Evolutionary conservation across 345 rosid species (phyloP), one percentile per base, ranked within the genome.

Genomic region (Hypericum androsaemum): DNA sequence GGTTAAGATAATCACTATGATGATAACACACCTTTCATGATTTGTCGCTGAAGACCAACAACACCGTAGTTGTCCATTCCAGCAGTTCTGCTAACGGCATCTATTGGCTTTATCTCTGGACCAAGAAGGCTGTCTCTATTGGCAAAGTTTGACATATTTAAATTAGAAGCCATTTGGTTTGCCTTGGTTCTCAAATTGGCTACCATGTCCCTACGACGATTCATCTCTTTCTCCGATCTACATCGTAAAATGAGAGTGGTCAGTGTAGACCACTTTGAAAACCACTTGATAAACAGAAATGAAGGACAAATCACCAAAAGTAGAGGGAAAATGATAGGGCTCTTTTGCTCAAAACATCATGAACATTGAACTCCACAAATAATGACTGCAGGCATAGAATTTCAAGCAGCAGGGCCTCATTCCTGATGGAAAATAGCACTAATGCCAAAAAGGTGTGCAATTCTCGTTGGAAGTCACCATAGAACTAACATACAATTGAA

Each of bases 201-300:
- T 50, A 80, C 69, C 94, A 81, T 78, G 67, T 92, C 98, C 73
- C 72, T 88, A 47, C 98, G 95, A 39, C 88, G 85, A 62, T 92
- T 92, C 82, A 88, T 80, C 80, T 92, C 98, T 69, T 81, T 92
- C 67, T 83, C 97, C 5, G 97, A 78, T 56, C 97, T 41, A 10
- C 9, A 72, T 15, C 40, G 59, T 16, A 50, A 39, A 61, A 54
- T 28, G 10, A 10, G 32, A 22, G 32, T 22, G 32, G 32, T 22
- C 32, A 22, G 4, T 22, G 32, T 4, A 22, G 32, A 22, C 32
- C 32, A 22, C 32, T 22, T 22, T 4, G 32, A 22, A n/a, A n/a
- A n/a, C n/a, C n/a, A n/a, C n/a, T n/a, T n/a, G n/a, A 22, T 22
- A 22, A 22, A 22, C 4, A 22, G 32, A 22, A 22, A n/a, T n/a